A percentile compares a stretch with the other conserved stretches of the same genome.
Evolutionary conservation across 2,329 filamentous ascomycete species (phyloP).

Genomic region (Sphaerulina musiva): DNA sequence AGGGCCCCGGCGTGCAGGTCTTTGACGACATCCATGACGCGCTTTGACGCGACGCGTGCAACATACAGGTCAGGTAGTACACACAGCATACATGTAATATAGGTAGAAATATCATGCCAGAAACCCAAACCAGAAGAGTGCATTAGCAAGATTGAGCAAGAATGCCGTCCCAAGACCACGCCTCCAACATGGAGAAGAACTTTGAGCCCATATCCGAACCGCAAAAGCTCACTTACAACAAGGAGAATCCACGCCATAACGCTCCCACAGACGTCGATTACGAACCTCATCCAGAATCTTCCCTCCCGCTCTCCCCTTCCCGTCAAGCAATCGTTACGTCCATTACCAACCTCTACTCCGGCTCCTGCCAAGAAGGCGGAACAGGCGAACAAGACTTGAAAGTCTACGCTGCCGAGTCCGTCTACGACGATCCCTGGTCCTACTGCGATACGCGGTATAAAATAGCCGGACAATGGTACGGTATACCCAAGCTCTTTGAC

Average conservation of each 20-base stretch:
- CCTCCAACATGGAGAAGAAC: not conserved
- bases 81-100: not conserved
- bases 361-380: slow-evolving; percentile 18
- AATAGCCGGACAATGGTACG: slow-evolving; percentile 49
- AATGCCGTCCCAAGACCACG: slow-evolving; percentile 3
- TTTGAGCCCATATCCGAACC: slow-evolving; percentile 20
- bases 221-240: slow-evolving; percentile 29
- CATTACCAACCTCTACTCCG: slow-evolving; percentile 43
- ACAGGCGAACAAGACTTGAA: slow-evolving; percentile 42
- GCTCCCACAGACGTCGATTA: slow-evolving; percentile 37
- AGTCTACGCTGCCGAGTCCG: slow-evolving; percentile 42
- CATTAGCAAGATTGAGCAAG: not conserved
- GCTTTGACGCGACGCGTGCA: not conserved
- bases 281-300: slow-evolving; percentile 36
- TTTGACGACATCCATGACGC: slow-evolving; percentile 3
- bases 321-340: slow-evolving; percentile 39
- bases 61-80: not conserved
- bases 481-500: slow-evolving; percentile 24
- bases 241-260: slow-evolving; percentile 21
- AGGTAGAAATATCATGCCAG: not conserved
- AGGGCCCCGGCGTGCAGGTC: too few species aligned
- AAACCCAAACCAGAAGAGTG: too few species aligned
- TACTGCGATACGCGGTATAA: slow-evolving; percentile 47
- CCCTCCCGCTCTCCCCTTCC: slow-evolving; percentile 32
- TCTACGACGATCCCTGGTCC: slow-evolving; percentile 45